Conservation (phyloP, 2,329 filamentous ascomycete genomes). For the Calonectria crousiana region DNA sequence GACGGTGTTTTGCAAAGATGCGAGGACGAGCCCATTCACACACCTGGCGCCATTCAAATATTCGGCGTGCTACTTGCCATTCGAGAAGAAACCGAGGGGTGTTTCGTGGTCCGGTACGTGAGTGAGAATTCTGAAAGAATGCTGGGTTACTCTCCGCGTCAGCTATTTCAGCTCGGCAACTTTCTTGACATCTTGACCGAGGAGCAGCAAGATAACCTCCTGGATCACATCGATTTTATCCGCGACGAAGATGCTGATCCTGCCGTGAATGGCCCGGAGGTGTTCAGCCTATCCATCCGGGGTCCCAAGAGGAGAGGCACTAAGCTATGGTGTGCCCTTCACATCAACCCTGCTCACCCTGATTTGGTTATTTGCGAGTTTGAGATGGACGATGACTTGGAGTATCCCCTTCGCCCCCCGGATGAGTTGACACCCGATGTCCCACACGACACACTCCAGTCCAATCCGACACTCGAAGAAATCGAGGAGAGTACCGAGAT, state of each 20-base stretch:
- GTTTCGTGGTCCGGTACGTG: constrained; percentile 77
- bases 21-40: constrained; percentile 92
- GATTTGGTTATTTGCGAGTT: constrained; percentile 89
- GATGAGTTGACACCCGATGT: constrained; percentile 70
- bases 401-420: constrained; percentile 74
- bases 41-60: constrained; percentile 83
- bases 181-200: constrained; percentile 88
- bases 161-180: constrained; percentile 79
- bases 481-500: constrained; percentile 81
- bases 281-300: constrained; percentile 84
- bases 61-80: constrained; percentile 85
- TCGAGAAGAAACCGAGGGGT: constrained; percentile 76
- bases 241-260: constrained; percentile 85
- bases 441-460: constrained; percentile 80
- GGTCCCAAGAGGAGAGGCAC: constrained; percentile 65
- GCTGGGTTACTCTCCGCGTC: constrained; percentile 80
- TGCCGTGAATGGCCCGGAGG: constrained; percentile 81
- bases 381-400: constrained; percentile 82
- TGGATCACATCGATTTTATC: constrained; percentile 91
- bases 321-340: constrained; percentile 91
- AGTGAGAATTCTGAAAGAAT: constrained; percentile 85
- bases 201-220: constrained; percentile 84
- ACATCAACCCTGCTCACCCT: constrained; percentile 76
- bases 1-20: constrained; percentile 81
- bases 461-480: constrained; percentile 80